Evolutionary conservation across 2,329 filamentous ascomycete genomes (phyloP).

Genomic region (Chaetothyriales sp.): DNA sequence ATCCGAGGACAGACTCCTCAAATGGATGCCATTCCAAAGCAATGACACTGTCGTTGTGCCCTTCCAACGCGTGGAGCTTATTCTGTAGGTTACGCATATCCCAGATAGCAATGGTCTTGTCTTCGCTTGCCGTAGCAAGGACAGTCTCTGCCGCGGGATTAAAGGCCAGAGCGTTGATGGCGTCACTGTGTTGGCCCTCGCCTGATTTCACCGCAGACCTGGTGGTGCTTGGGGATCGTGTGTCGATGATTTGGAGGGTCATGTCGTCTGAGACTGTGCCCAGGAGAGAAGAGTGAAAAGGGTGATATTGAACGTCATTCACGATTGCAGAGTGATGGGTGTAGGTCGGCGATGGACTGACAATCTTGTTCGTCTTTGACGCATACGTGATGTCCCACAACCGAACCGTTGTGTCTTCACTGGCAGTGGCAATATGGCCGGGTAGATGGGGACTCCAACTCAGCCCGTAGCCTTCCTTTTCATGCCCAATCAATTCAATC

Average conservation of each 20-base stretch:
- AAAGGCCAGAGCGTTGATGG: slow-evolving; percentile 91
- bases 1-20: slow-evolving; percentile 75
- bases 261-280: slow-evolving; percentile 92
- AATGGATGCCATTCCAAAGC: slow-evolving; percentile 90
- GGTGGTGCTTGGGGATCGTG: slow-evolving; percentile 51
- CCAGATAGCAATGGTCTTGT: slow-evolving; percentile 92
- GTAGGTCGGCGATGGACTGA: slow-evolving; percentile 61
- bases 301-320: slow-evolving; percentile 94
- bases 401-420: slow-evolving; percentile 79
- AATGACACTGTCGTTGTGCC: slow-evolving; percentile 77
- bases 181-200: slow-evolving; percentile 66
- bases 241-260: slow-evolving; percentile 80
- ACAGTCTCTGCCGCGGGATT: slow-evolving; percentile 83
- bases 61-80: slow-evolving; percentile 78
- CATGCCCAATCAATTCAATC: slow-evolving; percentile 72
- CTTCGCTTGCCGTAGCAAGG: slow-evolving; percentile 81
- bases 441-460: slow-evolving; percentile 78
- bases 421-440: slow-evolving; percentile 75
- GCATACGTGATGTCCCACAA: slow-evolving; percentile 82
- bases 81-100: slow-evolving; percentile 81
- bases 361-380: slow-evolving; percentile 50
- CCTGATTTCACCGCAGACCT: slow-evolving; percentile 51
- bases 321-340: slow-evolving; percentile 81
- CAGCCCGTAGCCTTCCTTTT: slow-evolving; percentile 76
- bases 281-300: slow-evolving; percentile 67